phyloP scores from a whole-genome alignment of 2,329 filamentous ascomycete species.

The Colletotrichum sp. region DNA sequence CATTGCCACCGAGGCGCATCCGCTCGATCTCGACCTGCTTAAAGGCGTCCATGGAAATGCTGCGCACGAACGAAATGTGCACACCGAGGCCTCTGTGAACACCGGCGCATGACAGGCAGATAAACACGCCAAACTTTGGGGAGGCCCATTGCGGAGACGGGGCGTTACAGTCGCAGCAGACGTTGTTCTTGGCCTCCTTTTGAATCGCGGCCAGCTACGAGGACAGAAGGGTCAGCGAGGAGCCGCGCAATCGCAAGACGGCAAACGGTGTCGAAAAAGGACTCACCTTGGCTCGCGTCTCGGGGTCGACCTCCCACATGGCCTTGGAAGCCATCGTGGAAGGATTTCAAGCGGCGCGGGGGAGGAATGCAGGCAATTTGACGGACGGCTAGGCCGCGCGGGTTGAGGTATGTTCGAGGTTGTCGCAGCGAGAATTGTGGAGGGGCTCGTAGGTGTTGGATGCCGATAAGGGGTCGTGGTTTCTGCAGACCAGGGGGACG shows the following conservation, averaged over 20 bases:
- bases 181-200: conserved; percentile 86
- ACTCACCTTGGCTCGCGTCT: conserved; percentile 90
- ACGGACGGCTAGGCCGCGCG: background rate
- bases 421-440: conserved; percentile 18
- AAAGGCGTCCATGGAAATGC: conserved; percentile 98
- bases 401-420: background rate
- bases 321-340: conserved; percentile 69
- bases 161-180: conserved; percentile 94
- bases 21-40: conserved; percentile 90
- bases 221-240: conserved; percentile 11
- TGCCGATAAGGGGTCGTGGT: conserved; percentile 19
- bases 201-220: conserved; percentile 85
- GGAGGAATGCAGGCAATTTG: background rate
- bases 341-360: background rate
- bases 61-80: conserved; percentile 97
- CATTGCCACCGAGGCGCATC: conserved; percentile 93
- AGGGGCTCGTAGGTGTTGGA: conserved; percentile 5
- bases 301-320: conserved; percentile 99
- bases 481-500: conserved; percentile 3
- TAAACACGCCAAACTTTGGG: conserved; percentile 98
- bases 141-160: conserved; percentile 98
- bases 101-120: conserved; percentile 95
- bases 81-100: conserved; percentile 94
- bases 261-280: background rate
- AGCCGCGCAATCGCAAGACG: background rate